Conservation (phyloP, 176 grass and related monocot species). For the Phoenix dactylifera region DNA sequence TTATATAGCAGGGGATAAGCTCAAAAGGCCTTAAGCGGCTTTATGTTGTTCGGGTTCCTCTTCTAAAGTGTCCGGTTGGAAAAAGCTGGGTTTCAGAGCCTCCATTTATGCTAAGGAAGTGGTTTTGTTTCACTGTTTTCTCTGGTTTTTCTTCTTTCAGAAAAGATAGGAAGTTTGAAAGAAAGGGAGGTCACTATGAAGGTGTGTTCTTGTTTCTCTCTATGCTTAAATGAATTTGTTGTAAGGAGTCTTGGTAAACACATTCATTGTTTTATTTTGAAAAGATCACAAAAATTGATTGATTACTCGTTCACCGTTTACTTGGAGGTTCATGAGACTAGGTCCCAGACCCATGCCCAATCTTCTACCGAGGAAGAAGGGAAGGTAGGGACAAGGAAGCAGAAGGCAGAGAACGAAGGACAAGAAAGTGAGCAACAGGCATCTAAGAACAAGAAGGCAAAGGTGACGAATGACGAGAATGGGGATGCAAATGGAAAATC, state of each 20-base stretch:
- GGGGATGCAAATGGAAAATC: conserved; percentile 27
- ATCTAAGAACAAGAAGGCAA: conserved; percentile 46
- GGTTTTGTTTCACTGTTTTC: too few relatives aligned
- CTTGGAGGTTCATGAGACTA: conserved; percentile 58
- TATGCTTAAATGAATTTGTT: not conserved
- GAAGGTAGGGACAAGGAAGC: conserved; percentile 19
- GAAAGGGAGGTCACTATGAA: conserved; percentile 14
- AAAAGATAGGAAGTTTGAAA: too few relatives aligned
- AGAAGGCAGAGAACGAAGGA: conserved; percentile 33
- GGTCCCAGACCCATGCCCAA: conserved; percentile 32
- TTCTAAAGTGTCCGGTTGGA: too few relatives aligned
- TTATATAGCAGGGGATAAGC: too few relatives aligned
- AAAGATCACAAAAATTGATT: not conserved
- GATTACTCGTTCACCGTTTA: conserved; percentile 1
- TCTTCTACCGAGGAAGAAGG: conserved; percentile 47
- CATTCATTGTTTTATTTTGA: too few relatives aligned
- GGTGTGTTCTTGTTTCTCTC: conserved; percentile 6
- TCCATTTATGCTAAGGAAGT: too few relatives aligned
- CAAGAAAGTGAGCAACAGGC: not conserved
- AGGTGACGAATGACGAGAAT: conserved; percentile 16
- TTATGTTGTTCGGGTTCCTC: too few relatives aligned
- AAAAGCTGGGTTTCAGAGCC: too few relatives aligned
- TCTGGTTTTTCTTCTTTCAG: too few relatives aligned
- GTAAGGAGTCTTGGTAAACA: too few relatives aligned
- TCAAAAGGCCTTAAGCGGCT: too few relatives aligned